Percentiles rank a stretch among this genome's conserved stretches.
Evolutionary conservation across 2,329 filamentous ascomycete genomes (phyloP).

Genomic region (Myrmaecium sp.): DNA sequence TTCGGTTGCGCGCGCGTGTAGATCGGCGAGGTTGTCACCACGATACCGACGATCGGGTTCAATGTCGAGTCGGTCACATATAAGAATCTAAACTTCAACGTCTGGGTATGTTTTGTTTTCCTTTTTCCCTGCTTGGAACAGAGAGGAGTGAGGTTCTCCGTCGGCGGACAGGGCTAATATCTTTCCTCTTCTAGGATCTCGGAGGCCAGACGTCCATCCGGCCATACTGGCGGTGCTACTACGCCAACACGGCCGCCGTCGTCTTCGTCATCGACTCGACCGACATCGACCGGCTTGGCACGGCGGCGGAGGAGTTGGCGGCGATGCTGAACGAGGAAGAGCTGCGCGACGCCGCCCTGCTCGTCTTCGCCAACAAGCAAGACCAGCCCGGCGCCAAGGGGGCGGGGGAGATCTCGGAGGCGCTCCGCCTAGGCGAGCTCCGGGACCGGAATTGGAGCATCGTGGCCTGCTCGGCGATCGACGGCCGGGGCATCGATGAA

Average conservation of each 20-base stretch:
- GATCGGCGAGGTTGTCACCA: slow-evolving; percentile 98
- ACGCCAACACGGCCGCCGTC: slow-evolving; percentile 93
- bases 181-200: slow-evolving; percentile 44
- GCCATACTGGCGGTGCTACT: slow-evolving; percentile 99
- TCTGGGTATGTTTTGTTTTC: slow-evolving; percentile 59
- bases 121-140: no score
- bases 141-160: no score
- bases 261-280: slow-evolving; percentile 98
- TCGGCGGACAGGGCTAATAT: no score
- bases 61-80: slow-evolving; percentile 98
- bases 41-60: slow-evolving; percentile 97
- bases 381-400: slow-evolving; percentile 95
- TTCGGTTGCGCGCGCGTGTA: slow-evolving; percentile 21
- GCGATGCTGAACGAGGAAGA: slow-evolving; percentile 98
- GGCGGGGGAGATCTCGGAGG: slow-evolving; percentile 91
- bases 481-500: slow-evolving; percentile 84
- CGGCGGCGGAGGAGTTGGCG: slow-evolving; percentile 77
- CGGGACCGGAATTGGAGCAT: slow-evolving; percentile 99
- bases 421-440: slow-evolving; percentile 73
- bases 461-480: slow-evolving; percentile 90
- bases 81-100: slow-evolving; percentile 96
- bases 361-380: slow-evolving; percentile 98
- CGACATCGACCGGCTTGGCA: slow-evolving; percentile 87
- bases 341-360: slow-evolving; percentile 73
- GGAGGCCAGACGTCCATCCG: slow-evolving; percentile 97